A percentile compares a stretch with the other conserved stretches of the same genome.
Evolutionary conservation across 176 grass and related monocot genomes (phyloP).

Genomic region (Microstegium vimineum): DNA sequence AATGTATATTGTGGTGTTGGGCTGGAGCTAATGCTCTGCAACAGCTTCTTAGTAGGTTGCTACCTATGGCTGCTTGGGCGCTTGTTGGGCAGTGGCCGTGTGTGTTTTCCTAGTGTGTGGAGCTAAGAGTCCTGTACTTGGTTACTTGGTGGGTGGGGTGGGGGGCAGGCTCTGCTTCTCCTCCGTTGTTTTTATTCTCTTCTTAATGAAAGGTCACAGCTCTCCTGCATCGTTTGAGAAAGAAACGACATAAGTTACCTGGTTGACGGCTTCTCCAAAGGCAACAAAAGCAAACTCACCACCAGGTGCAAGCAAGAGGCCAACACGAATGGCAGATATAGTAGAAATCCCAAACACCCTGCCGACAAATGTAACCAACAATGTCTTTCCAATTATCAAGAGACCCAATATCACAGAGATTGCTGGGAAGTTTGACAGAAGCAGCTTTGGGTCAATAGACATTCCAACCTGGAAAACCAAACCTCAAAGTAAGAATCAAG

Average conservation of each 20-base stretch:
- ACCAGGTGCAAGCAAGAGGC: constrained; percentile 94
- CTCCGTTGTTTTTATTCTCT: not conserved
- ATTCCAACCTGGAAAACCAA: constrained; percentile 88
- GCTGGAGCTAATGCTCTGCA: not conserved
- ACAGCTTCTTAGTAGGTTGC: not conserved
- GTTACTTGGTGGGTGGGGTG: too few relatives aligned
- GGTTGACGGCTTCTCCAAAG: constrained; percentile 96
- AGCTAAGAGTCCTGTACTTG: too few relatives aligned
- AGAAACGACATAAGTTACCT: constrained; percentile 48
- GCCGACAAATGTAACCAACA: constrained; percentile 84
- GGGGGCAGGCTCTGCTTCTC: too few relatives aligned
- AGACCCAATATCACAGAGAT: constrained; percentile 59
- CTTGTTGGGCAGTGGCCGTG: not conserved
- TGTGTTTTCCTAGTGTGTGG: too few relatives aligned
- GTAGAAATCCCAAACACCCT: constrained; percentile 90
- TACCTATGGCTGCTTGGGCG: not conserved
- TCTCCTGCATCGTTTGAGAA: not conserved
- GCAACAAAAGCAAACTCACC: constrained; percentile 99
- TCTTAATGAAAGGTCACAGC: not conserved
- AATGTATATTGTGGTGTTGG: not conserved
- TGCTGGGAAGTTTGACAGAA: constrained; percentile 81
- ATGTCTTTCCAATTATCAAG: constrained; percentile 81
- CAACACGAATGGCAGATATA: constrained; percentile 83
- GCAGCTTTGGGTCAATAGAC: constrained; percentile 92
- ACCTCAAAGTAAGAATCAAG: constrained; percentile 23